Conservation (phyloP, 345 rosid genomes). For the Psidium friedrichsthalianum region DNA sequence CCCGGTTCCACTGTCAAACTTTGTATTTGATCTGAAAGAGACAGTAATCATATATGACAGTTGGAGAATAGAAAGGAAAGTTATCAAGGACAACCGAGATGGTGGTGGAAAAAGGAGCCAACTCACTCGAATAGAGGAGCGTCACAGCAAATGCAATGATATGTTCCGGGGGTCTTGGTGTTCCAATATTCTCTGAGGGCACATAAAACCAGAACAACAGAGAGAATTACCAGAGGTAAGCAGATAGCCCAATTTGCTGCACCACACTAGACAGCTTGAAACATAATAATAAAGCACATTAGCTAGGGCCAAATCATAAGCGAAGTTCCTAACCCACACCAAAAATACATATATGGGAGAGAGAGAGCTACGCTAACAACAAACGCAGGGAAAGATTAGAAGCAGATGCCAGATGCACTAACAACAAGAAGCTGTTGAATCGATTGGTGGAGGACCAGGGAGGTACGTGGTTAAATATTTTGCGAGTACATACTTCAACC, state of each 20-base stretch:
- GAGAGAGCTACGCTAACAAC: neutral
- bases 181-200: conserved; percentile 70
- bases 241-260: neutral
- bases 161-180: conserved; percentile 69
- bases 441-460: neutral
- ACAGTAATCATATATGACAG: neutral
- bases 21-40: conserved; percentile 61
- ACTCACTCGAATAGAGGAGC: conserved; percentile 77
- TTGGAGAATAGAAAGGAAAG: neutral
- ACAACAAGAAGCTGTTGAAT: too few relatives aligned
- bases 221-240: neutral
- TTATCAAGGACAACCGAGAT: neutral
- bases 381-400: neutral
- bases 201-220: neutral
- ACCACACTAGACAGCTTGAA: neutral
- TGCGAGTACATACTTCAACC: neutral
- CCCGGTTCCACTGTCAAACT: conserved; percentile 96
- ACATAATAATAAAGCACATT: neutral
- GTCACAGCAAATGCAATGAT: conserved; percentile 77
- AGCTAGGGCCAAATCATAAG: neutral
- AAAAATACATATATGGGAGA: neutral
- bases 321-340: neutral
- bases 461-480: neutral
- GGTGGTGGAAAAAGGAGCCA: neutral
- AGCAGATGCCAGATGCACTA: neutral